Conservation (phyloP, 164 flowering plant genomes). For the Brasenia schreberi region DNA sequence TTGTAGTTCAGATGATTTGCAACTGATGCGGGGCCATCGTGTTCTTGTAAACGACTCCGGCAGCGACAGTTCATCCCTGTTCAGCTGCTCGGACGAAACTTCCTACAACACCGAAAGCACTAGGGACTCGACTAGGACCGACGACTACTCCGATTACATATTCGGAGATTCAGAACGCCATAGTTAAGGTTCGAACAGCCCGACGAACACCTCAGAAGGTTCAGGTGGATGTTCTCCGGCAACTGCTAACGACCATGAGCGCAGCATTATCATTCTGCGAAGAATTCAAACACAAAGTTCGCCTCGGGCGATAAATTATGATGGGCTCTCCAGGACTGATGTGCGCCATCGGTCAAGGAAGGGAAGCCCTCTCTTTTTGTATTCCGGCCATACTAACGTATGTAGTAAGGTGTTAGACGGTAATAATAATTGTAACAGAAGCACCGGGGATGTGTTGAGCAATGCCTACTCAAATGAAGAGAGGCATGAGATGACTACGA, state of each 20-base stretch:
- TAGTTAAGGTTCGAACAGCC: slow-evolving; percentile 20
- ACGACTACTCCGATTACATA: slow-evolving; percentile 50
- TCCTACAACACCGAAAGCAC: slow-evolving; percentile 76
- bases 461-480: slow-evolving; percentile 18
- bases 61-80: slow-evolving; percentile 64
- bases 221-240: slow-evolving; percentile 11
- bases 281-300: slow-evolving; percentile 1
- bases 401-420: slow-evolving; percentile 25
- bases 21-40: background rate
- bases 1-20: slow-evolving; percentile 12
- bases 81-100: slow-evolving; percentile 77
- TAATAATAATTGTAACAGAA: slow-evolving; percentile 21
- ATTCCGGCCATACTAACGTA: slow-evolving; percentile 29
- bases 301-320: slow-evolving; percentile 8
- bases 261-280: background rate
- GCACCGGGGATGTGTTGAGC: slow-evolving; percentile 26
- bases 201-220: slow-evolving; percentile 25
- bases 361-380: slow-evolving; percentile 19
- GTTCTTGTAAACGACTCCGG: slow-evolving; percentile 43
- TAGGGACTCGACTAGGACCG: slow-evolving; percentile 55
- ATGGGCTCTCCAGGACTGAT: slow-evolving; percentile 4
- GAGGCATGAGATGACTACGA: background rate
- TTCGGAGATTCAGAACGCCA: slow-evolving; percentile 32
- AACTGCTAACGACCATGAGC: slow-evolving; percentile 19
- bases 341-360: slow-evolving; percentile 10